Evolutionary conservation across 208 protist genomes (phyloP), one percentile per base, ranked within the genome.

Genomic region (Blechomonas ayalai): DNA sequence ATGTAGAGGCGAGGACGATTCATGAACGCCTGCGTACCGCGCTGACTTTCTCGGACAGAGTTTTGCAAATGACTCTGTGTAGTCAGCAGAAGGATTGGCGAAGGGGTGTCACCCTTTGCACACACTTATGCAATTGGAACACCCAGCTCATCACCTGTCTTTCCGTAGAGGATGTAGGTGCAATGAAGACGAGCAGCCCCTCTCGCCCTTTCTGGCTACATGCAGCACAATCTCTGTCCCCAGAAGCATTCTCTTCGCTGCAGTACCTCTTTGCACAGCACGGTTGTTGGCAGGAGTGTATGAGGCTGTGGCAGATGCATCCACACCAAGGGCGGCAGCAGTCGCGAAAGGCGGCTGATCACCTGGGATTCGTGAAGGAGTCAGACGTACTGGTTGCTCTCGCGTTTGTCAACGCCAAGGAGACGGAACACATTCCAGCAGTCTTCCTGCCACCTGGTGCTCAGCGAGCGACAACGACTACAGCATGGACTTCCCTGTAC

Each of bases 181-280:
- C n/a, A n/a, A n/a, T n/a, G n/a, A n/a, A n/a, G n/a, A n/a, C n/a
- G n/a, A n/a, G n/a, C n/a, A n/a, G n/a, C n/a, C n/a, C n/a, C n/a
- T n/a, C n/a, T n/a, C n/a, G n/a, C n/a, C n/a, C n/a, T n/a, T n/a
- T n/a, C n/a, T n/a, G n/a, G n/a, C n/a, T n/a, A n/a, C n/a, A n/a
- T n/a, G n/a, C n/a, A n/a, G n/a, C n/a, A n/a, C 37, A 42, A 16
- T 18, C 9, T 2, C 43, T 70, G 19, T 23, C 39, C 8, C 25
- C 16, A 2, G 34, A 55, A 8, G 37, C 50, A 8, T 5, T 50
- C 0, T 40, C 44, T 4, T 62, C 56, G 22, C 58, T 88, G 20
- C 39, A 65, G 18, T 88, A 83, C 53, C 50, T 88, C 3, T 57
- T 88, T 27, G 73, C 79, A 2, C 73, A 88, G 51, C 79, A 88